Conservation (phyloP, 805 yeast species). For the Grigorovia yakushimaensis region DNA sequence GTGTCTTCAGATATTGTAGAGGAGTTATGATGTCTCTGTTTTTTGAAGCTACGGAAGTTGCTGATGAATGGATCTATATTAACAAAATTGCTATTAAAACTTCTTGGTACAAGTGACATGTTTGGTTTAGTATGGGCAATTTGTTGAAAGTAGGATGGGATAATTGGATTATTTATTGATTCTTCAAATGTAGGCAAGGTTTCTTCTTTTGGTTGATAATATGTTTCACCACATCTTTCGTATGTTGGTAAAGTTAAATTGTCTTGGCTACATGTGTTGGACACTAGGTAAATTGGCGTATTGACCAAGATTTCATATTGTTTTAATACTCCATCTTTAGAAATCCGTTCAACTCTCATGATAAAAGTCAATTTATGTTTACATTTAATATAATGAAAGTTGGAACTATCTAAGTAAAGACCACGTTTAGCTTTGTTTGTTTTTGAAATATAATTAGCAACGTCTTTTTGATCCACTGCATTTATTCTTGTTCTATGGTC, state of each 20-base stretch:
- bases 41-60: not conserved
- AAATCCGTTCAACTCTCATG: conserved; percentile 56
- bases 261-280: conserved; percentile 32
- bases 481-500: not conserved
- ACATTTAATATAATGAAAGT: conserved; percentile 52
- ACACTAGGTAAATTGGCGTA: conserved; percentile 55
- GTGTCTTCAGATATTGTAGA: not conserved
- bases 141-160: conserved; percentile 24
- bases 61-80: conserved; percentile 3
- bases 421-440: conserved; percentile 24
- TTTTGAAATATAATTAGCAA: conserved; percentile 16
- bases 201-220: conserved; percentile 2
- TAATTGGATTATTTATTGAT: conserved; percentile 41
- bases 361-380: conserved; percentile 63
- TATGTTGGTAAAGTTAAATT: conserved; percentile 34
- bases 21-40: not conserved
- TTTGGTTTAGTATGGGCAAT: conserved; percentile 11
- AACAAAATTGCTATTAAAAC: not conserved
- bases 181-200: conserved; percentile 55
- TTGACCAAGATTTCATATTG: conserved; percentile 77
- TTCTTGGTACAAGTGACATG: not conserved
- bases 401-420: conserved; percentile 51
- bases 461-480: not conserved
- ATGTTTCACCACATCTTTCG: conserved; percentile 6
- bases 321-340: conserved; percentile 39